These are phyloP conservation scores for Periconia digitata DNA, from an alignment of 2,329 filamentous ascomycete species.

Conservation along the genomic window DNA sequence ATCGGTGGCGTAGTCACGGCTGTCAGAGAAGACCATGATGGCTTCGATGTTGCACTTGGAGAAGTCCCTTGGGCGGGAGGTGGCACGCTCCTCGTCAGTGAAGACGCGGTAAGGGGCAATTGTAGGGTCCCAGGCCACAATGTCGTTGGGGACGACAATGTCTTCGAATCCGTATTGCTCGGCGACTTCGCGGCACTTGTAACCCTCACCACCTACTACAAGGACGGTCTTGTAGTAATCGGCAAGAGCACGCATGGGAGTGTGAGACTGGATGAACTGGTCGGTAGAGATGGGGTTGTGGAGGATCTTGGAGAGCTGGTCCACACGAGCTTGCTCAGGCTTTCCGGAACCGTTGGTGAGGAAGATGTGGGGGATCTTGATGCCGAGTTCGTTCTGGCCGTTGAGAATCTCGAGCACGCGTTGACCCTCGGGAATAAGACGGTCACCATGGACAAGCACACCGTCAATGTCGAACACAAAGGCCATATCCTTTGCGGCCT, in stretches of 20 bases:
- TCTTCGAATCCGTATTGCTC: slow-evolving; percentile 75
- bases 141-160: slow-evolving; percentile 73
- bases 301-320: slow-evolving; percentile 69
- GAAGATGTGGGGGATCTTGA: slow-evolving; percentile 76
- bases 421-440: slow-evolving; percentile 68
- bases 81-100: slow-evolving; percentile 66
- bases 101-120: slow-evolving; percentile 71
- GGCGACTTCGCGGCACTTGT: slow-evolving; percentile 72
- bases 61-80: slow-evolving; percentile 71
- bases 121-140: slow-evolving; percentile 68
- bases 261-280: slow-evolving; percentile 78
- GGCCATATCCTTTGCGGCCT: slow-evolving; percentile 74
- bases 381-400: slow-evolving; percentile 74
- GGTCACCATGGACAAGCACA: slow-evolving; percentile 72
- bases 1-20: slow-evolving; percentile 72
- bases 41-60: slow-evolving; percentile 71
- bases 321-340: slow-evolving; percentile 64
- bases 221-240: slow-evolving; percentile 78
- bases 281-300: slow-evolving; percentile 66
- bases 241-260: slow-evolving; percentile 72
- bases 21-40: slow-evolving; percentile 75
- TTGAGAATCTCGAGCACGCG: slow-evolving; percentile 70
- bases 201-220: slow-evolving; percentile 74
- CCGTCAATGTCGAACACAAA: slow-evolving; percentile 80
- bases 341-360: slow-evolving; percentile 75